Conservation (phyloP, 345 rosid genomes). For the Citrus sinensis region DVS_A1.0 CM039163.1:49551501-49552000, state of each 20-base stretch:
- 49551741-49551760: constrained; percentile 50
- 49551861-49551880: constrained; percentile 54
- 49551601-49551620: constrained; percentile 45
- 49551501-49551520: constrained; percentile 40
- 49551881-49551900: constrained; percentile 58
- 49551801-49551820: constrained; percentile 66
- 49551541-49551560: constrained; percentile 50
- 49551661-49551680: constrained; percentile 40
- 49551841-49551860: constrained; percentile 45
- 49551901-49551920: constrained; percentile 65
- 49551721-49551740: constrained; percentile 43
- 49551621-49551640: constrained; percentile 44
- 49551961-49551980: constrained; percentile 51
- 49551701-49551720: constrained; percentile 72
- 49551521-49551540: constrained; percentile 47
- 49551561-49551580: constrained; percentile 48
- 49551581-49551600: constrained; percentile 44
- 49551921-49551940: constrained; percentile 50
- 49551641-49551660: constrained; percentile 42
- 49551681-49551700: constrained; percentile 66
- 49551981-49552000: constrained; percentile 77
- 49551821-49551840: constrained; percentile 50
- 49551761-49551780: constrained; percentile 40
- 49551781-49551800: constrained; percentile 61
- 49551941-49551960: constrained; percentile 45